Conservation (phyloP, 768 basidiomycete genomes). For the Coprinopsis sp. region DNA sequence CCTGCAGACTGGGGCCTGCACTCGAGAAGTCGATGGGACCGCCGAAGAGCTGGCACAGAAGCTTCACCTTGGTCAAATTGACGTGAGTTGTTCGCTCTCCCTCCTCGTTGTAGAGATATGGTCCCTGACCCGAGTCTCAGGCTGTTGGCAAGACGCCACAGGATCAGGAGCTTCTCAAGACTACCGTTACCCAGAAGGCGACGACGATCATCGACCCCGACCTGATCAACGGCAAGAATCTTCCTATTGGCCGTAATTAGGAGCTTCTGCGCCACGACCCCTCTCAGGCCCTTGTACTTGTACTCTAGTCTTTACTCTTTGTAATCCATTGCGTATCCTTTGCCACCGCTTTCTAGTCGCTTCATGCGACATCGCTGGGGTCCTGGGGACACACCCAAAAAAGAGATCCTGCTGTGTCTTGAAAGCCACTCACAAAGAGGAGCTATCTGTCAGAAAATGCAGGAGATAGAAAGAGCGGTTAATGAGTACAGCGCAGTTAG, state of each 20-base stretch:
- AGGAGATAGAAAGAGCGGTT: too few relatives aligned
- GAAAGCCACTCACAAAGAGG: too few relatives aligned
- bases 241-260: not conserved
- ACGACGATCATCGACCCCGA: constrained; percentile 3
- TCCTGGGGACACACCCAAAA: too few relatives aligned
- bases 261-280: not conserved
- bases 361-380: too few relatives aligned
- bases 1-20: constrained; percentile 17
- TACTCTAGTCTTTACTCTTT: not conserved
- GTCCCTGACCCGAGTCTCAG: not conserved
- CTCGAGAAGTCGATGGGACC: constrained; percentile 23
- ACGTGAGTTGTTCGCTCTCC: not conserved
- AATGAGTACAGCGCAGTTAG: too few relatives aligned
- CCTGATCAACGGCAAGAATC: not conserved
- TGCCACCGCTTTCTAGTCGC: not conserved
- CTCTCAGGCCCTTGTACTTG: not conserved
- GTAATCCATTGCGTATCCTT: not conserved
- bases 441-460: too few relatives aligned
- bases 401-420: too few relatives aligned
- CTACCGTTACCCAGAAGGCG: constrained; percentile 2
- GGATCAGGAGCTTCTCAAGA: not conserved
- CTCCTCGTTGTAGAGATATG: not conserved
- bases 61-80: constrained; percentile 13
- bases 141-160: not conserved
- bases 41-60: constrained; percentile 18